A percentile compares a stretch with the other conserved stretches of the same genome.
These are phyloP conservation scores for Litsea cubeba DNA, from an alignment of 164 flowering plant genomes.

Conservation along the genomic window DNA sequence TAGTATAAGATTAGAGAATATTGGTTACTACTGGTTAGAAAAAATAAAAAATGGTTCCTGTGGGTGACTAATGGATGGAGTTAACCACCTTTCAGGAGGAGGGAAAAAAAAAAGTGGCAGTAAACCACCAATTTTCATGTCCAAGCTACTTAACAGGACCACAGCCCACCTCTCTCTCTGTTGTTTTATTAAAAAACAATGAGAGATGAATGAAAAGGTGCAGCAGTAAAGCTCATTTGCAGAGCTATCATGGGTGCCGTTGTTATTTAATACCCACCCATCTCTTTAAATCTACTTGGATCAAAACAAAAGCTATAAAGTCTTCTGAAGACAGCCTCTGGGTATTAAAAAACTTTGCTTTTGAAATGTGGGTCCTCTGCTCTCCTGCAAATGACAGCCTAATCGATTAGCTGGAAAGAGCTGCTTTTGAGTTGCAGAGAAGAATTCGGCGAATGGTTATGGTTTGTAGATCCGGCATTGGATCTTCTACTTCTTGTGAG, in stretches of 20 bases:
- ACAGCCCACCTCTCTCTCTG: neutral
- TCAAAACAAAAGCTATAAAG: no score
- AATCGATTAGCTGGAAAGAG: neutral
- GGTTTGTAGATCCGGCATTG: neutral
- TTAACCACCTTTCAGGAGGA: no score
- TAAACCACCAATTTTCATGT: no score
- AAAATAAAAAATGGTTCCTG: no score
- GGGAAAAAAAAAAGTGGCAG: no score
- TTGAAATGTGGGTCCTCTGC: neutral
- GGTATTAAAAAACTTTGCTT: no score
- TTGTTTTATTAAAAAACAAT: no score
- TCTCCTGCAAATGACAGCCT: neutral
- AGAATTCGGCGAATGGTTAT: neutral
- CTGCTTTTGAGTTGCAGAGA: neutral
- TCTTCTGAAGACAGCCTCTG: neutral
- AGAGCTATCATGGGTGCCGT: neutral
- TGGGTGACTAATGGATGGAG: no score
- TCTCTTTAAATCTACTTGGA: neutral
- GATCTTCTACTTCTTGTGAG: neutral
- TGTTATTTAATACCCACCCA: neutral
- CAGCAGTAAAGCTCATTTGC: neutral
- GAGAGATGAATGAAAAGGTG: no score
- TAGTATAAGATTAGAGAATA: no score
- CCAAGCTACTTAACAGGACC: no score
- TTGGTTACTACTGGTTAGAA: no score